These are phyloP conservation scores for Fusarium sacchari DNA, from an alignment of 2,329 filamentous ascomycete genomes.

Conservation along the genomic window DNA sequence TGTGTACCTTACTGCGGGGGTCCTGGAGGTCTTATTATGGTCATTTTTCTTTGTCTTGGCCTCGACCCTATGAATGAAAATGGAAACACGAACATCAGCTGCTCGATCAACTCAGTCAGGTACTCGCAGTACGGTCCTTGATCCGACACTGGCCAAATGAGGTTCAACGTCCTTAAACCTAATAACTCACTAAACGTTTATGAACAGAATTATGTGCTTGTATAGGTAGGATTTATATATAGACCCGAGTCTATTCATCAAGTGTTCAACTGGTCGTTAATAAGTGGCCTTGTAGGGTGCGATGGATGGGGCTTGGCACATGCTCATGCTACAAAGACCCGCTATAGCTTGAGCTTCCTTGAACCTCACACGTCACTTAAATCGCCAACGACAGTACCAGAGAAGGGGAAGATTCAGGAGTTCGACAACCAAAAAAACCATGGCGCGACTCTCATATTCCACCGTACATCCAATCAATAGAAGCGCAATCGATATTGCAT, in stretches of 20 bases:
- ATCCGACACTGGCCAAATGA: not conserved
- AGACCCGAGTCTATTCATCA: not conserved
- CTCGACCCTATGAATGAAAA: not conserved
- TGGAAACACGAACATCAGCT: too few species aligned
- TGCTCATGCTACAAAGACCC: constrained; percentile 43
- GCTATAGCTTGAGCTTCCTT: constrained; percentile 24
- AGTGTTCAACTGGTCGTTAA: not conserved
- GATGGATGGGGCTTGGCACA: constrained; percentile 42
- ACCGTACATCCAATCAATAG: constrained; percentile 15
- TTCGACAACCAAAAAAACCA: constrained; percentile 27
- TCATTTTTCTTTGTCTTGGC: not conserved
- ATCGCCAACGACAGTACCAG: constrained; percentile 25
- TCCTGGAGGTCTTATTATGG: not conserved
- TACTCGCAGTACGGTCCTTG: not conserved
- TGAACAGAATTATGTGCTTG: not conserved
- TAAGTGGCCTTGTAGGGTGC: not conserved
- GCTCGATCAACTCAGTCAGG: too few species aligned
- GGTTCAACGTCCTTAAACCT: not conserved
- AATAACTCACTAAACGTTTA: too few species aligned
- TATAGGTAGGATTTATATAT: not conserved
- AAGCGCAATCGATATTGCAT: constrained; percentile 44
- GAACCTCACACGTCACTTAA: constrained; percentile 45
- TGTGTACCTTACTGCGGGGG: rapidly evolving
- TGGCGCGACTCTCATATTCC: constrained; percentile 44
- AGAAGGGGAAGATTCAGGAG: not conserved